These are phyloP conservation scores for Leccinum arenicola DNA, from an alignment of 768 basidiomycete species.

Conservation along the genomic window DNA sequence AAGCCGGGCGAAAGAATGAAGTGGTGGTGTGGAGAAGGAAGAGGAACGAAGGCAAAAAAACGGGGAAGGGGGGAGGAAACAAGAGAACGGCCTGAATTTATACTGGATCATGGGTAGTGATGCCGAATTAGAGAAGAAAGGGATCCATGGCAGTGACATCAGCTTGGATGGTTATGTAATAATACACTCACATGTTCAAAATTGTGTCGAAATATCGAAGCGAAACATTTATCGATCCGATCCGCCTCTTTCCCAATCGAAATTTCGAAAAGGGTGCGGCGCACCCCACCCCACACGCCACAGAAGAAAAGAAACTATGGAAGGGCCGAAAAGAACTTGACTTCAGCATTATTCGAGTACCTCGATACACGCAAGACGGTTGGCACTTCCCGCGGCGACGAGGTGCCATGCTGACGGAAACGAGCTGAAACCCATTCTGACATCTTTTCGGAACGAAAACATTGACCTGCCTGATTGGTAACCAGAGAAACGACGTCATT, in stretches of 20 bases:
- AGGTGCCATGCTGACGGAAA: constrained; percentile 4
- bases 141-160: constrained; percentile 33
- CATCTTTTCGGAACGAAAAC: background rate
- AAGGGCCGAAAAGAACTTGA: background rate
- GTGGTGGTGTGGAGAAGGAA: background rate
- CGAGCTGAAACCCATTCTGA: constrained; percentile 11
- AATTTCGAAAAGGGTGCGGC: background rate
- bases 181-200: constrained; percentile 11
- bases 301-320: constrained; percentile 8
- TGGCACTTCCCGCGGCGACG: constrained; percentile 8
- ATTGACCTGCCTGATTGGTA: constrained; percentile 11
- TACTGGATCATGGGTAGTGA: constrained; percentile 22
- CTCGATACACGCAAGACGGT: background rate
- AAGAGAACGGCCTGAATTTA: constrained; percentile 24
- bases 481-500: constrained; percentile 26
- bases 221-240: constrained; percentile 20
- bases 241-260: constrained; percentile 3
- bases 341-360: background rate
- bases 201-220: constrained; percentile 11
- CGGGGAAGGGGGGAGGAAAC: constrained; percentile 1
- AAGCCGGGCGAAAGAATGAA: background rate
- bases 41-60: constrained; percentile 8
- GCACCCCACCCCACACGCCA: constrained; percentile 18
- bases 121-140: constrained; percentile 31
- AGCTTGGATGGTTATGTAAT: constrained; percentile 23